These are phyloP conservation scores for Phytophthora citricola DNA, from an alignment of 352 stramenopile genomes.

Conservation along the genomic window DNA sequence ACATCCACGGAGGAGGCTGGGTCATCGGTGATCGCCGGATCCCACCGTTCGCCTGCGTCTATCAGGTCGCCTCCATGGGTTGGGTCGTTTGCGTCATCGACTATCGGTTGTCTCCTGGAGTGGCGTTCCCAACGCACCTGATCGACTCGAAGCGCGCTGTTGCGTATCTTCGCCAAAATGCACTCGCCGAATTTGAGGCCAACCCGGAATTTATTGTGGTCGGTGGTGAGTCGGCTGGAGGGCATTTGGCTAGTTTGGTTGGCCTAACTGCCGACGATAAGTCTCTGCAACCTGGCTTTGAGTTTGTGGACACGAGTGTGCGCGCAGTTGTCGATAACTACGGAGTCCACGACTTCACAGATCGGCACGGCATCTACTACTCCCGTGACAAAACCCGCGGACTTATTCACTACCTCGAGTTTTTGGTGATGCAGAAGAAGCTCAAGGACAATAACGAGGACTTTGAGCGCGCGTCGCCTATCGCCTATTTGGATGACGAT, in stretches of 20 bases:
- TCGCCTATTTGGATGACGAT: conserved; percentile 50
- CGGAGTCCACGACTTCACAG: conserved; percentile 65
- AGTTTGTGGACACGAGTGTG: conserved; percentile 70
- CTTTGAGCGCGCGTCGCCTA: conserved; percentile 60
- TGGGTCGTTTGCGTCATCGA: conserved; percentile 78
- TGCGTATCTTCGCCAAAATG: conserved; percentile 56
- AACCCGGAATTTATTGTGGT: conserved; percentile 67
- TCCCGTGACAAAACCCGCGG: conserved; percentile 48
- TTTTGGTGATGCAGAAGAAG: conserved; percentile 71
- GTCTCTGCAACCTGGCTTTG: conserved; percentile 61
- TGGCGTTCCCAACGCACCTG: conserved; percentile 64
- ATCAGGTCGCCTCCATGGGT: conserved; percentile 60
- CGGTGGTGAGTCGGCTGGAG: conserved; percentile 66
- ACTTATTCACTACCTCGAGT: conserved; percentile 57
- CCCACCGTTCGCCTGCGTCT: conserved; percentile 54
- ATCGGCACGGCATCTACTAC: conserved; percentile 64
- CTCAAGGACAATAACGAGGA: conserved; percentile 51
- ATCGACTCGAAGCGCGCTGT: conserved; percentile 73
- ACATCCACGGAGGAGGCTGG: conserved; percentile 75
- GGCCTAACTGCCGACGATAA: conserved; percentile 56
- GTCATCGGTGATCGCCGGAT: conserved; percentile 62
- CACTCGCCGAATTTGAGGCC: conserved; percentile 38
- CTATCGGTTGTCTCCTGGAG: conserved; percentile 69
- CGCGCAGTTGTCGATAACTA: conserved; percentile 64
- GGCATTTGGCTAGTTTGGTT: conserved; percentile 59